These are phyloP conservation scores for Acarospora socialis DNA, from an alignment of 2,329 filamentous ascomycete species.

Conservation along the genomic window DNA sequence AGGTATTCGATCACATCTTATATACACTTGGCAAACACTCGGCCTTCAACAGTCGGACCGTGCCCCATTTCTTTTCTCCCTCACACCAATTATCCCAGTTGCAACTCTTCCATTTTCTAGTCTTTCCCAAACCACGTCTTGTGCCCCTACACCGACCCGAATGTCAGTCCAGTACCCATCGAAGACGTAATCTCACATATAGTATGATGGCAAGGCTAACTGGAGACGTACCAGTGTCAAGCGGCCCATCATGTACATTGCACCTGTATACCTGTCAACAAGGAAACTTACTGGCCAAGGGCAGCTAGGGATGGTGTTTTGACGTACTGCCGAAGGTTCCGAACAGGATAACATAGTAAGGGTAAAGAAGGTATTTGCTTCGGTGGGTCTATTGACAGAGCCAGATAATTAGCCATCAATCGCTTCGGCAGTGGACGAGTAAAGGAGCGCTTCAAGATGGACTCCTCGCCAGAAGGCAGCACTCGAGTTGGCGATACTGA, in stretches of 20 bases:
- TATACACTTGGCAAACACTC: too few relatives aligned
- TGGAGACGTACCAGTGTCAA: slow-evolving; percentile 24
- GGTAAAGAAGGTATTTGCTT: slow-evolving; percentile 44
- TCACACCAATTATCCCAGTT: neutral
- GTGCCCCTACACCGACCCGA: slow-evolving; percentile 38
- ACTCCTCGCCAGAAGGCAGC: too few relatives aligned
- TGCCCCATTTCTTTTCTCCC: too few relatives aligned
- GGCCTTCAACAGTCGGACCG: too few relatives aligned
- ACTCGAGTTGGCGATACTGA: slow-evolving; percentile 29
- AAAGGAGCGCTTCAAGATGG: neutral
- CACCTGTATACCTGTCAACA: slow-evolving; percentile 7
- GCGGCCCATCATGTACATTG: slow-evolving; percentile 28
- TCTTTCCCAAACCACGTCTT: slow-evolving; percentile 42
- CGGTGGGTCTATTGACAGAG: slow-evolving; percentile 32
- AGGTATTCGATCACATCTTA: too few relatives aligned
- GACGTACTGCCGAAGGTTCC: slow-evolving; percentile 34
- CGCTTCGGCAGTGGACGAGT: neutral
- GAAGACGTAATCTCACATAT: neutral
- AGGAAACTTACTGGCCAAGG: slow-evolving; percentile 16
- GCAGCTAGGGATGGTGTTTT: slow-evolving; percentile 4
- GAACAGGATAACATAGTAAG: slow-evolving; percentile 42
- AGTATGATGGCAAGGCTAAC: neutral
- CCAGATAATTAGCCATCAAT: slow-evolving; percentile 11
- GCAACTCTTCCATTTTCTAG: neutral
- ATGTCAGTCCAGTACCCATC: slow-evolving; percentile 8